phyloP scores from a whole-genome alignment of 352 stramenopile species.

The Hyaloperonospora brassicae region DNA sequence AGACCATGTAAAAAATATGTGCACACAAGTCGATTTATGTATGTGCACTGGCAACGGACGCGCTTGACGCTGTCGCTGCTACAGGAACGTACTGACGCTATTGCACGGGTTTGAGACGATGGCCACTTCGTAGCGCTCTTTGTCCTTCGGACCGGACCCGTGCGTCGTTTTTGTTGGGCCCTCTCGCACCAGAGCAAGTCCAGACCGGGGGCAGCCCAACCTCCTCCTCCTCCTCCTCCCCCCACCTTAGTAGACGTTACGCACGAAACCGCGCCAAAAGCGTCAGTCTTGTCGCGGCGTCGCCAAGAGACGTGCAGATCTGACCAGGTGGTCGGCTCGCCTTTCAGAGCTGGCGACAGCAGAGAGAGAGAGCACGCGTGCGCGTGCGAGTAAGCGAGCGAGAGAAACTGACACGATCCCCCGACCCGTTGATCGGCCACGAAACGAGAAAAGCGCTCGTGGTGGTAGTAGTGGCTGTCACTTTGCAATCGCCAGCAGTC shows the following conservation, averaged over 20 bases:
- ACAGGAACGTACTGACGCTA: no score
- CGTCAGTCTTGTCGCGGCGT: conserved; percentile 21
- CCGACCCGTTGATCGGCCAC: no score
- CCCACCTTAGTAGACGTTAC: conserved; percentile 12
- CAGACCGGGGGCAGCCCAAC: background rate
- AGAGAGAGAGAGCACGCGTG: conserved; percentile 32
- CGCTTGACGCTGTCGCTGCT: no score
- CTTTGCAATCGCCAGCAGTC: conserved; percentile 22
- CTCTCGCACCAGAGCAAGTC: background rate
- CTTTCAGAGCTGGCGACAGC: conserved; percentile 29
- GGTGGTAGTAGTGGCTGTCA: conserved; percentile 60
- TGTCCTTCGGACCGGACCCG: background rate
- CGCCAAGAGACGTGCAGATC: conserved; percentile 36
- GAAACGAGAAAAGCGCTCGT: conserved; percentile 48
- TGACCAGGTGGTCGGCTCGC: conserved; percentile 24
- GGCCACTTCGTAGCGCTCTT: conserved; percentile 7
- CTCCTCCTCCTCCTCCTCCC: no score
- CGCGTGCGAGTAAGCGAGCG: conserved; percentile 89
- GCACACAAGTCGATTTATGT: no score
- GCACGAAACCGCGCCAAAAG: conserved; percentile 19
- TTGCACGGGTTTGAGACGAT: no score
- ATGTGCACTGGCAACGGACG: conserved; percentile 1
- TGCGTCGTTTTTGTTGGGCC: background rate
- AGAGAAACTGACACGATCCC: no score
- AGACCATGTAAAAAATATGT: conserved; percentile 16